phyloP scores from a whole-genome alignment of 192 early-diverging fungal species.

The Diversispora eburnea region DNA sequence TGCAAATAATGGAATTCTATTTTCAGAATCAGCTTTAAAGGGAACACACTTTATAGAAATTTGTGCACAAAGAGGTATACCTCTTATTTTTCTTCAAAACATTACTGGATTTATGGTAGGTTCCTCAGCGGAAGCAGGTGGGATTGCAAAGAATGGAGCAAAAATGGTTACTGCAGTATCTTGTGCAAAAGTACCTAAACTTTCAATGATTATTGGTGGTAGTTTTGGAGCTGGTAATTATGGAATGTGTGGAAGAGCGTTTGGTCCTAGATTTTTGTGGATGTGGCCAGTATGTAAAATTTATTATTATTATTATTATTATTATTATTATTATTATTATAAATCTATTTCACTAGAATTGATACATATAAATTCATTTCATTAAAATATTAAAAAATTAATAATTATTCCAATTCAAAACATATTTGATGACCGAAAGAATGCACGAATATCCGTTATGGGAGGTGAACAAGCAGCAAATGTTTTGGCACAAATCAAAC shows the following conservation, averaged over 20 bases:
- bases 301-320: background rate
- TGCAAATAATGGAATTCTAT: constrained; percentile 94
- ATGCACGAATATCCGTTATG: constrained; percentile 93
- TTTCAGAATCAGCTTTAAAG: constrained; percentile 91
- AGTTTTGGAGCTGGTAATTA: constrained; percentile 90
- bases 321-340: background rate
- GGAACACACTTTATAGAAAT: constrained; percentile 95
- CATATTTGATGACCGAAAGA: constrained; percentile 25
- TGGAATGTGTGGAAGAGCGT: constrained; percentile 96
- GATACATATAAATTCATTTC: constrained; percentile 15
- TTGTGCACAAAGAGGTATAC: constrained; percentile 83
- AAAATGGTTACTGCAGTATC: constrained; percentile 95
- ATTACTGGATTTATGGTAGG: constrained; percentile 99
- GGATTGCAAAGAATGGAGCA: constrained; percentile 97
- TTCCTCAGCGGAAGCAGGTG: constrained; percentile 86
- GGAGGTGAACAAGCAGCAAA: constrained; percentile 94
- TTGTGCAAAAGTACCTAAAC: constrained; percentile 89
- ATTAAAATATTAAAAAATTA: background rate
- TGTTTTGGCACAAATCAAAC: constrained; percentile 83
- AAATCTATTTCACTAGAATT: no score
- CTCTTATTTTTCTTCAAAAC: constrained; percentile 91
- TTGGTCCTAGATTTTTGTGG: constrained; percentile 92
- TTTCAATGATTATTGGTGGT: constrained; percentile 77
- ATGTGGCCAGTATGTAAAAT: constrained; percentile 77
- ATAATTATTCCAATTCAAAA: no score